Evolutionary conservation across 768 basidiomycete genomes (phyloP).

Genomic region (Lepiota venenata): DNA sequence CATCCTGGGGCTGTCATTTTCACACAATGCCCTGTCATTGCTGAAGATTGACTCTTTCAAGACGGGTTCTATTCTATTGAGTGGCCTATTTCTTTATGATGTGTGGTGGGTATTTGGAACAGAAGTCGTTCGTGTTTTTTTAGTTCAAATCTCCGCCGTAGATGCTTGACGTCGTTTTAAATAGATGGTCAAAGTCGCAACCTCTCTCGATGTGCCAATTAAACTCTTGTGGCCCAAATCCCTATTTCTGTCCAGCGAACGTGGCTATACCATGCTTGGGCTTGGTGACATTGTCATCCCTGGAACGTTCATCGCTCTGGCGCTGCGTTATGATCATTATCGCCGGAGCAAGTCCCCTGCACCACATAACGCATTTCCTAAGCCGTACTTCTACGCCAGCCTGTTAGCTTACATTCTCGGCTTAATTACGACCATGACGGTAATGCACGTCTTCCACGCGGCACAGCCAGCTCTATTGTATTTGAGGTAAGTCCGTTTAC

Average conservation of each 20-base stretch:
- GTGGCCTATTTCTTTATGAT: slow-evolving; percentile 89
- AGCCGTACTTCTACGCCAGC: slow-evolving; percentile 74
- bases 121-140: slow-evolving; percentile 59
- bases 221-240: slow-evolving; percentile 89
- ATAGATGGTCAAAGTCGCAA: slow-evolving; percentile 94
- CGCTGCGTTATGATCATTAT: slow-evolving; percentile 79
- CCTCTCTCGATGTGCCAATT: slow-evolving; percentile 86
- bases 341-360: slow-evolving; percentile 28
- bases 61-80: slow-evolving; percentile 80
- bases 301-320: slow-evolving; percentile 74
- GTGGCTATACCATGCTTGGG: slow-evolving; percentile 87
- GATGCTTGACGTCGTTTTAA: neutral
- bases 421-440: slow-evolving; percentile 70
- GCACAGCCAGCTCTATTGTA: slow-evolving; percentile 95
- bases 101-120: slow-evolving; percentile 95
- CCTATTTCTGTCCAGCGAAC: slow-evolving; percentile 37
- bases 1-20: slow-evolving; percentile 72
- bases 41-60: slow-evolving; percentile 87
- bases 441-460: slow-evolving; percentile 74
- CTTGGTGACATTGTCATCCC: slow-evolving; percentile 81
- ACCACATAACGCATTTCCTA: slow-evolving; percentile 39
- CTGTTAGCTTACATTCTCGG: slow-evolving; percentile 73
- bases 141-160: neutral
- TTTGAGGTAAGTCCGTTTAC: slow-evolving; percentile 57
- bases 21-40: slow-evolving; percentile 73